Conservation (phyloP, 139 green algal species). For the Raphidocelis subcapitata region DNA sequence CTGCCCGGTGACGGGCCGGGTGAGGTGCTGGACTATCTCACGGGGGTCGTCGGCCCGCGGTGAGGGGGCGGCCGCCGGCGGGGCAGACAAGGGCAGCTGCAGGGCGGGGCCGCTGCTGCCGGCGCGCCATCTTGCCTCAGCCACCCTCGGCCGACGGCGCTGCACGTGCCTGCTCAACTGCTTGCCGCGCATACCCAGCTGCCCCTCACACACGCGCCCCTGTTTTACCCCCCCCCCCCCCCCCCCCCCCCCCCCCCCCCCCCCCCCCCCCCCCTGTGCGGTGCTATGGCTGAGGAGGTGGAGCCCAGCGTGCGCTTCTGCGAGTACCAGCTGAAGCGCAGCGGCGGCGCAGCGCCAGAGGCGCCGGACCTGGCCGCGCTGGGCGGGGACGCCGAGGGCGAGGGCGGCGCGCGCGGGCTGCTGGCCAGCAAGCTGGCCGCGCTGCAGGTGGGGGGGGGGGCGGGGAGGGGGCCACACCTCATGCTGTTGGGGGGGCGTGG, state of each 20-base stretch:
- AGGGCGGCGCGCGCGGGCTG: slow-evolving; percentile 7
- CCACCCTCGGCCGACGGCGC: not conserved
- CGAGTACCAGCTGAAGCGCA: slow-evolving; percentile 73
- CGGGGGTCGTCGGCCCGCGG: too few species aligned
- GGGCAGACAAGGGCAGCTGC: too few species aligned
- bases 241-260: not conserved
- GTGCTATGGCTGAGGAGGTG: slow-evolving; percentile 82
- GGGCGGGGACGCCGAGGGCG: not conserved
- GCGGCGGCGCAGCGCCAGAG: slow-evolving; percentile 30
- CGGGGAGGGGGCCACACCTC: not conserved
- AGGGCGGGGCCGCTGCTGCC: not conserved
- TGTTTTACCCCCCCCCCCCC: not conserved
- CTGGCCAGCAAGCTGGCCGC: slow-evolving; percentile 48
- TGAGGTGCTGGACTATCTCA: slow-evolving; percentile 21
- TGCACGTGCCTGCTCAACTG: not conserved
- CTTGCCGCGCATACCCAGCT: not conserved
- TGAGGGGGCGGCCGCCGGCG: too few species aligned
- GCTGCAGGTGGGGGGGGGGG: not conserved
- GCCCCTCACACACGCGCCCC: not conserved
- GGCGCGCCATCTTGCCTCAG: not conserved
- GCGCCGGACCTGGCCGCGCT: slow-evolving; percentile 34
- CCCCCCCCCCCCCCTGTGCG: slow-evolving; percentile 51
- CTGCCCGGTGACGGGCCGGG: slow-evolving; percentile 25
- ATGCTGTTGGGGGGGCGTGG: not conserved
- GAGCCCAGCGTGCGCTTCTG: slow-evolving; percentile 83